phyloP scores from a whole-genome alignment of 345 rosid species.

The Pistacia vera region DNA sequence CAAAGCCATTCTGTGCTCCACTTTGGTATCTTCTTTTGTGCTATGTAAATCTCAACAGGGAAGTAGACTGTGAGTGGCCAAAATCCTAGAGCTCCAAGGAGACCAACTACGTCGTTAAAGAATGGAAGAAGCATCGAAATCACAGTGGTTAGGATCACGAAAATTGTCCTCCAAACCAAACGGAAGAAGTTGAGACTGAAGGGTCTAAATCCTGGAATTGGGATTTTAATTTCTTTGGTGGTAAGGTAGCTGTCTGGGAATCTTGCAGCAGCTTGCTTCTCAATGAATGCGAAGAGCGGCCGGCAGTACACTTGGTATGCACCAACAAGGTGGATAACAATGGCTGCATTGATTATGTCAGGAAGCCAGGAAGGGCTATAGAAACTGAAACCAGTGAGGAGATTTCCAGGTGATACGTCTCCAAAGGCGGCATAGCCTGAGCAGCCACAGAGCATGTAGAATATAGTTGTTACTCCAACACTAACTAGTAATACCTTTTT shows the following conservation, averaged over 20 bases:
- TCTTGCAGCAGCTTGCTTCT: slow-evolving; percentile 43
- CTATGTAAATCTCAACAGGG: slow-evolving; percentile 91
- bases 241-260: slow-evolving; percentile 64
- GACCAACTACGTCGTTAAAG: slow-evolving; percentile 74
- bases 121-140: slow-evolving; percentile 86
- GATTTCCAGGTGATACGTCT: slow-evolving; percentile 69
- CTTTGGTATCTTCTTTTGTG: slow-evolving; percentile 57
- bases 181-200: slow-evolving; percentile 65
- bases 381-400: slow-evolving; percentile 73
- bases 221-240: slow-evolving; percentile 52
- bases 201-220: slow-evolving; percentile 43
- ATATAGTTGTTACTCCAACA: slow-evolving; percentile 67
- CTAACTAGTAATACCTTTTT: slow-evolving; percentile 64
- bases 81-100: slow-evolving; percentile 80
- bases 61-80: slow-evolving; percentile 90
- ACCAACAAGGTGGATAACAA: slow-evolving; percentile 73
- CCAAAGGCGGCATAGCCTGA: slow-evolving; percentile 90
- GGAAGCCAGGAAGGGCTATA: slow-evolving; percentile 79
- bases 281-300: slow-evolving; percentile 74
- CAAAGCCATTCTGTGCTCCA: slow-evolving; percentile 85
- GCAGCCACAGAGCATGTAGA: slow-evolving; percentile 84
- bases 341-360: slow-evolving; percentile 77
- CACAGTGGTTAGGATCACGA: slow-evolving; percentile 65
- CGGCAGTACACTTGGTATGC: slow-evolving; percentile 93
- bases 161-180: slow-evolving; percentile 71